Conservation (phyloP, 805 yeast species). For the Wickerhamiella occidentalis region DNA sequence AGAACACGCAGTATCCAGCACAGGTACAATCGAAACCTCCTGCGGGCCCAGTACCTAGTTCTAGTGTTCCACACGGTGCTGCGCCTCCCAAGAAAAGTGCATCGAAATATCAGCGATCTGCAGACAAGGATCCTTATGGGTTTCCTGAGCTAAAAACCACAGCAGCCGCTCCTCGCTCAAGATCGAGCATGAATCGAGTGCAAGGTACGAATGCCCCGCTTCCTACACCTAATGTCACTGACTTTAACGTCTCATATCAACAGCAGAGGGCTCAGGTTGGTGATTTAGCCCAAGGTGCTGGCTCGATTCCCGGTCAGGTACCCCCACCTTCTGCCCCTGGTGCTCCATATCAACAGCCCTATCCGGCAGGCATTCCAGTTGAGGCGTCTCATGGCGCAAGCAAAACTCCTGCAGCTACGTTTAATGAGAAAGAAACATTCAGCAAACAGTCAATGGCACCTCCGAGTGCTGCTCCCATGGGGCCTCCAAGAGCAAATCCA, state of each 20-base stretch:
- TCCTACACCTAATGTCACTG: conserved; percentile 3
- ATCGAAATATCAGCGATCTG: neutral
- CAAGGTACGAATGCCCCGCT: neutral
- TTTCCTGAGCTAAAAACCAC: conserved; percentile 6
- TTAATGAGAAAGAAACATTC: neutral
- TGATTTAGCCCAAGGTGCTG: too few relatives aligned
- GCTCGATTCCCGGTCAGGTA: too few relatives aligned
- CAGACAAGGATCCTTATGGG: conserved; percentile 5
- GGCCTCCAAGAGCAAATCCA: neutral
- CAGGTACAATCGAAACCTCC: neutral
- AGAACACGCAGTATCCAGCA: neutral
- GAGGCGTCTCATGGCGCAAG: neutral
- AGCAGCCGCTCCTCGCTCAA: conserved; percentile 3
- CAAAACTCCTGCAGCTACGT: too few relatives aligned
- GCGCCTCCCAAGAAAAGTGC: neutral
- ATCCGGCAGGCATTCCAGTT: neutral
- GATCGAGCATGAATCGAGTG: neutral
- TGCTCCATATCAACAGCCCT: neutral
- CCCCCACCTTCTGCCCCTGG: neutral
- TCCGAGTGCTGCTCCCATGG: neutral
- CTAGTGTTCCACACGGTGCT: neutral
- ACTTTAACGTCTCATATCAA: conserved; percentile 8
- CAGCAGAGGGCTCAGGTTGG: neutral
- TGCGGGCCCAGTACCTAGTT: neutral
- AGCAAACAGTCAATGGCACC: neutral